Percentiles rank a stretch among this genome's conserved stretches.
Conservation (phyloP, 2,329 filamentous ascomycete species). For the Penicillium sp. region DNA sequence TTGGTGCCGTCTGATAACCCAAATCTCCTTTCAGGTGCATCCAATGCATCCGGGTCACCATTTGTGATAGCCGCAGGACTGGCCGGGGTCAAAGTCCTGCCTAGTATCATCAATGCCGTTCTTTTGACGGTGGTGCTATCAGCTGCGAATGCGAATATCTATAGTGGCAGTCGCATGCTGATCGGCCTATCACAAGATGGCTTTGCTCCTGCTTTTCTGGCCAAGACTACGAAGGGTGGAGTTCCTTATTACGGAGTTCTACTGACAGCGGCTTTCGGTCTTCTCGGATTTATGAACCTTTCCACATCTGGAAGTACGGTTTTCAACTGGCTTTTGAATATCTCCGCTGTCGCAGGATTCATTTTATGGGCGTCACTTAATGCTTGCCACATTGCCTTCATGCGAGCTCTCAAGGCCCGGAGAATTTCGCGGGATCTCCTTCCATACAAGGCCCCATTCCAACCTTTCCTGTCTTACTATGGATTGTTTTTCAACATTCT, state of each 20-base stretch:
- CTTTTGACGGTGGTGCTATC: slow-evolving; percentile 24
- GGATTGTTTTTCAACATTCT: slow-evolving; percentile 21
- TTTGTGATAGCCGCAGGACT: slow-evolving; percentile 25
- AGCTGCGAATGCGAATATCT: slow-evolving; percentile 24
- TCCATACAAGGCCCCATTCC: slow-evolving; percentile 22
- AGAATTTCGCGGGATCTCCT: slow-evolving; percentile 18
- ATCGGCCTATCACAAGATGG: slow-evolving; percentile 19
- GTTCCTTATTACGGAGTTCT: slow-evolving; percentile 19
- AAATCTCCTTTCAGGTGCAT: slow-evolving; percentile 9
- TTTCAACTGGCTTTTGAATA: slow-evolving; percentile 25
- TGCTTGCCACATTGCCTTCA: slow-evolving; percentile 21
- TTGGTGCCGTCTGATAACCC: slow-evolving; percentile 22
- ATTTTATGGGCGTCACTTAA: slow-evolving; percentile 25
- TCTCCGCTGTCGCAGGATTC: slow-evolving; percentile 20
- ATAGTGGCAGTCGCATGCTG: slow-evolving; percentile 22
- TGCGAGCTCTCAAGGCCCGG: slow-evolving; percentile 22
- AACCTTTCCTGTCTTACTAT: slow-evolving; percentile 22
- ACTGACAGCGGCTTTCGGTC: slow-evolving; percentile 19
- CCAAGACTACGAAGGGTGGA: slow-evolving; percentile 20
- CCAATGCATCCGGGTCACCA: slow-evolving; percentile 22
- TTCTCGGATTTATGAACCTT: slow-evolving; percentile 24
- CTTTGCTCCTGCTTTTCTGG: slow-evolving; percentile 18
- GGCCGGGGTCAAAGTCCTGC: slow-evolving; percentile 22
- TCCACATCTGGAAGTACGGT: slow-evolving; percentile 17
- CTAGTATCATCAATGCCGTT: slow-evolving; percentile 23